Base-by-base conservation (phyloP, 208 protist species). In the Trichomonas gallinae region DNA sequence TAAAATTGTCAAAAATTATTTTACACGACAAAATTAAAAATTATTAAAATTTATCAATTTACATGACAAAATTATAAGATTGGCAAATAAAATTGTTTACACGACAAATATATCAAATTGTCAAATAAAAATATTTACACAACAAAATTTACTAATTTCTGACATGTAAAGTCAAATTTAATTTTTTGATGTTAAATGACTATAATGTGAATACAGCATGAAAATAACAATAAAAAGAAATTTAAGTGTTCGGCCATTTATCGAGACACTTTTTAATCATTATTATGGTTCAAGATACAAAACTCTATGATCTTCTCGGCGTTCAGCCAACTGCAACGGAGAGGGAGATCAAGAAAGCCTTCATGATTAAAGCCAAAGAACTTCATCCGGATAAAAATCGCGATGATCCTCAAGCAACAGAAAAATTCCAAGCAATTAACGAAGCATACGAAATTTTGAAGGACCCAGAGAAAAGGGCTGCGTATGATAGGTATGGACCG, bases 381-480 rank as follows among this genome's bases (percentile, higher is more conserved):
- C 15, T 48, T 96, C 93, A 96, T 96, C 93, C 93, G 4, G 93
- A 96, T 36, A 63, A 81, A 96, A 96, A 96, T 45, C 46, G 34
- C 31, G 93, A 96, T 81, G 93, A 96, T 83, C 49, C 46, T 34
- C 11, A 44, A 31, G 45, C 93, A 44, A 63, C 46, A 48, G 49
- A 96, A 96, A 72, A 96, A 96, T 96, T 96, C 31, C 49, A 82
- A 82, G 93, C 36, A 13, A 26, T 96, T 8, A 96, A 96, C 36
- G 49, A 96, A 63, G 93, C 93, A n/a, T 96, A 96, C 31, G 49
- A 96, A 63, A 46, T 96, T 40, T 26, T 96, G 21, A 83, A 81
- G 38, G 93, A 96, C 63, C 93, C 93, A 46, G 23, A 72, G 38
- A 96, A 81, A 34, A 15, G 93, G 9, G 8, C 23, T n/a, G 82